Conservation (phyloP, 495 filamentous ascomycete species). For the Xylaria intraflava region DNA sequence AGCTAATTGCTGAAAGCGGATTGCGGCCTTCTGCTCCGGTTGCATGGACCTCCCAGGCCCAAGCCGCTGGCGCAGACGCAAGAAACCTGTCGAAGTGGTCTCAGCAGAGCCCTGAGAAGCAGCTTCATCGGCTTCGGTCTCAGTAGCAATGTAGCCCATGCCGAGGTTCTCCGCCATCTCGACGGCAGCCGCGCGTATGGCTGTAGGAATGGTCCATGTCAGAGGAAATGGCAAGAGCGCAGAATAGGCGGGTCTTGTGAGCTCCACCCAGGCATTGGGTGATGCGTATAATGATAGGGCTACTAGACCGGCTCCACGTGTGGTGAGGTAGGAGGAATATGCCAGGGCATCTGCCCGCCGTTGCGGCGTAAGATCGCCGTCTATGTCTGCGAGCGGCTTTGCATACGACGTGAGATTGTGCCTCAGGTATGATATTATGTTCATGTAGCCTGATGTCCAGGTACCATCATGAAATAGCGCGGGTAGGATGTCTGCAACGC, state of each 20-base stretch:
- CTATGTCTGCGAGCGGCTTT: conserved; percentile 45
- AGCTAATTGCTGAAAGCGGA: conserved; percentile 64
- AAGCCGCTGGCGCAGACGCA: conserved; percentile 21
- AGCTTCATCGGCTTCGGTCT: conserved; percentile 22
- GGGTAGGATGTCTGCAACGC: conserved; percentile 62
- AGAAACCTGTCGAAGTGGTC: conserved; percentile 22
- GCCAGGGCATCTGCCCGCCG: conserved; percentile 69
- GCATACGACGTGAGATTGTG: conserved; percentile 50
- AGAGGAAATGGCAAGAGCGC: conserved; percentile 72
- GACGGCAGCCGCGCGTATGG: conserved; percentile 59
- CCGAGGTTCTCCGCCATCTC: conserved; percentile 66
- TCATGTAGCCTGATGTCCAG: conserved; percentile 64
- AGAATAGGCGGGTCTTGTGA: conserved; percentile 70
- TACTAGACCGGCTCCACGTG: conserved; percentile 59
- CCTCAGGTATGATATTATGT: conserved; percentile 65
- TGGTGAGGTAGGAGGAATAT: conserved; percentile 58
- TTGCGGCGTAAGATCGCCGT: conserved; percentile 52
- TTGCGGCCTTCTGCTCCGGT: conserved; percentile 49
- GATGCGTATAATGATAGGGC: conserved; percentile 84
- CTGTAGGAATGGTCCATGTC: conserved; percentile 70
- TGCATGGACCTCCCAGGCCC: conserved; percentile 24
- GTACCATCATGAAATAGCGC: conserved; percentile 57
- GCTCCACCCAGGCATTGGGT: conserved; percentile 67
- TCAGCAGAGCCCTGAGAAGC: conserved; percentile 22
- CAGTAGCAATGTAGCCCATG: conserved; percentile 39